These are phyloP conservation scores for Pseudohalonectria lignicola DNA, from an alignment of 2,329 filamentous ascomycete species.

Conservation along the genomic window DNA sequence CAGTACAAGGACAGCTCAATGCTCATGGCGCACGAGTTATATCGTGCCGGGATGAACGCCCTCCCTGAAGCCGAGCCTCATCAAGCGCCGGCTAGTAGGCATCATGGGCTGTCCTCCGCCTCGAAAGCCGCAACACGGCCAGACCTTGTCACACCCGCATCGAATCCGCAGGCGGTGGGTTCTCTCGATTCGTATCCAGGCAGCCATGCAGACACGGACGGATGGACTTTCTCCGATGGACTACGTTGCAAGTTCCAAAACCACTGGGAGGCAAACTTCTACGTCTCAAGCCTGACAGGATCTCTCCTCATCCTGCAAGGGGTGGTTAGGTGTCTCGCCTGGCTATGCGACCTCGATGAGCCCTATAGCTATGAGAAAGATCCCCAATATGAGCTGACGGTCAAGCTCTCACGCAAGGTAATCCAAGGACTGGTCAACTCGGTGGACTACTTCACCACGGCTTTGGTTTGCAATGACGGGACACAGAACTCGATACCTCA, in stretches of 20 bases:
- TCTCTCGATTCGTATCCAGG: too few species aligned
- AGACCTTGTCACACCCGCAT: too few species aligned
- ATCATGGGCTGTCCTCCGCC: too few species aligned
- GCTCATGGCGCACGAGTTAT: neutral
- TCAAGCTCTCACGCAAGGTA: neutral
- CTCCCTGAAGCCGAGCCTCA: too few species aligned
- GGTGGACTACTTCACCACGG: neutral
- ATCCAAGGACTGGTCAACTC: neutral
- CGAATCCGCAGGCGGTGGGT: too few species aligned
- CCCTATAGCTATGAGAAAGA: neutral
- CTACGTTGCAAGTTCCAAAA: neutral
- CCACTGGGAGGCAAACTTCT: constrained; percentile 1
- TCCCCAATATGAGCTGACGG: neutral
- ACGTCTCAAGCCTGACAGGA: neutral
- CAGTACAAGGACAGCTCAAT: neutral
- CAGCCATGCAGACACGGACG: too few species aligned
- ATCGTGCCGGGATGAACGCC: too few species aligned
- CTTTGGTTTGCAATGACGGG: neutral
- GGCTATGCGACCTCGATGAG: neutral
- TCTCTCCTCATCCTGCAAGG: neutral
- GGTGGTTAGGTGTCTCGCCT: neutral
- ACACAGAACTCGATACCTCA: neutral
- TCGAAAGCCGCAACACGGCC: too few species aligned
- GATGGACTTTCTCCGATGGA: too few species aligned
- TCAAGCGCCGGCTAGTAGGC: too few species aligned